Evolutionary conservation across 1,284 basidiomycete species (phyloP).

Genomic region (Phylloboletellus chloephorus): DNA sequence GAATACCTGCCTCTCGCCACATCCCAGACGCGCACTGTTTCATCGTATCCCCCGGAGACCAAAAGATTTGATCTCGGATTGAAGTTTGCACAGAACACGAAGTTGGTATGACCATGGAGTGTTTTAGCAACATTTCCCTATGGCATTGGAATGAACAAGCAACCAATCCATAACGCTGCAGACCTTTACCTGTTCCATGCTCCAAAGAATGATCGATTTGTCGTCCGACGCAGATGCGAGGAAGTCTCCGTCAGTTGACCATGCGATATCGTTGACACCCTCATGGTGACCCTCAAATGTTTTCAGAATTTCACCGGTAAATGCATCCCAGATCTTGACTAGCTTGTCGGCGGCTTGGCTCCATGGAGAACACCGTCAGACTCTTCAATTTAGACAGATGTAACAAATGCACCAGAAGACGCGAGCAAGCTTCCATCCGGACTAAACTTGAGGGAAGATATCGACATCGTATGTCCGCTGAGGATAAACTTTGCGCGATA

Average conservation of each 20-base stretch:
- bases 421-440: constrained; percentile 69
- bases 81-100: constrained; percentile 90
- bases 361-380: constrained; percentile 24
- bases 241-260: constrained; percentile 77
- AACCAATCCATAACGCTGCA: constrained; percentile 5
- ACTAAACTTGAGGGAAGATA: constrained; percentile 77
- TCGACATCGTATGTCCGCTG: constrained; percentile 67
- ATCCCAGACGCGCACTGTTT: constrained; percentile 94
- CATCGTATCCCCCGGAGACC: constrained; percentile 91
- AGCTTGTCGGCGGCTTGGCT: constrained; percentile 73
- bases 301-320: constrained; percentile 64
- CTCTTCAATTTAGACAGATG: constrained; percentile 4
- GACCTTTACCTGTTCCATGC: constrained; percentile 54
- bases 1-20: constrained; percentile 67
- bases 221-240: constrained; percentile 91
- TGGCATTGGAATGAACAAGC: constrained; percentile 2
- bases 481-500: constrained; percentile 49
- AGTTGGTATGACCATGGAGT: constrained; percentile 84
- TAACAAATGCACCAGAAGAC: constrained; percentile 58
- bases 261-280: constrained; percentile 86
- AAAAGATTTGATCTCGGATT: constrained; percentile 85
- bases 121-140: constrained; percentile 58
- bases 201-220: constrained; percentile 80
- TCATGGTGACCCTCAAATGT: constrained; percentile 69
- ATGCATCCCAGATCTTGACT: constrained; percentile 73